Evolutionary conservation across 2,329 filamentous ascomycete species (phyloP).

Genomic region (Capronia coronata): DNA sequence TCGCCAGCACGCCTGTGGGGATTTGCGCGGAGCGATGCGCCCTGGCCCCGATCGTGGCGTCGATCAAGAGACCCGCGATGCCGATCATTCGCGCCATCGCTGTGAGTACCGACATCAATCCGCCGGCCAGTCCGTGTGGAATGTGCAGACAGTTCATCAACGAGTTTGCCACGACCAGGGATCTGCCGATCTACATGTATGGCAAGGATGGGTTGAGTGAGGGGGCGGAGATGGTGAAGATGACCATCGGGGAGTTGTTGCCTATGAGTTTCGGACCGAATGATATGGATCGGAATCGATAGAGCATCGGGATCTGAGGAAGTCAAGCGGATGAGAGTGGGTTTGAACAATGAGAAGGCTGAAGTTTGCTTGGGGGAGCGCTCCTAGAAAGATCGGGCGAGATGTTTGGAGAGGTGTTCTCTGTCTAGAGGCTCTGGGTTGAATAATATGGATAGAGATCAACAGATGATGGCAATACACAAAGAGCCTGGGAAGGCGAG

Average conservation of each 20-base stretch:
- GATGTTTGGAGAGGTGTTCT: no score
- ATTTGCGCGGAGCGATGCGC: conserved; percentile 93
- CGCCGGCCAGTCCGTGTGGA: conserved; percentile 70
- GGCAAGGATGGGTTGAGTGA: conserved; percentile 61
- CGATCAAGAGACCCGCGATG: conserved; percentile 41
- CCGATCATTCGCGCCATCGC: conserved; percentile 67
- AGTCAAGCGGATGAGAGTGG: no score
- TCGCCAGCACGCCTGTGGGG: conserved; percentile 87
- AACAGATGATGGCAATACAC: no score
- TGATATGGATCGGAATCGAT: conserved; percentile 33
- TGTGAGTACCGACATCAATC: conserved; percentile 71
- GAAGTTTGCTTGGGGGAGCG: no score
- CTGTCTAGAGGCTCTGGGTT: no score
- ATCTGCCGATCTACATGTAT: conserved; percentile 83
- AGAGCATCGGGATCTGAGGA: no score
- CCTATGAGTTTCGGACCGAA: conserved; percentile 51
- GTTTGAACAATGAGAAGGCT: no score
- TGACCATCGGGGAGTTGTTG: conserved; percentile 58
- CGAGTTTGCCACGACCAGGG: conserved; percentile 48
- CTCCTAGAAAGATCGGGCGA: no score
- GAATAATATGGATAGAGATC: no score
- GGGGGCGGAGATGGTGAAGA: conserved; percentile 50
- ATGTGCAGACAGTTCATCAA: conserved; percentile 70
- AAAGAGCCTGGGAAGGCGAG: no score
- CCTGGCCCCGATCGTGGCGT: conserved; percentile 65